These are phyloP conservation scores for Phytophthora hybrid DNA, from an alignment of 352 stramenopile genomes.

Conservation along the genomic window DNA sequence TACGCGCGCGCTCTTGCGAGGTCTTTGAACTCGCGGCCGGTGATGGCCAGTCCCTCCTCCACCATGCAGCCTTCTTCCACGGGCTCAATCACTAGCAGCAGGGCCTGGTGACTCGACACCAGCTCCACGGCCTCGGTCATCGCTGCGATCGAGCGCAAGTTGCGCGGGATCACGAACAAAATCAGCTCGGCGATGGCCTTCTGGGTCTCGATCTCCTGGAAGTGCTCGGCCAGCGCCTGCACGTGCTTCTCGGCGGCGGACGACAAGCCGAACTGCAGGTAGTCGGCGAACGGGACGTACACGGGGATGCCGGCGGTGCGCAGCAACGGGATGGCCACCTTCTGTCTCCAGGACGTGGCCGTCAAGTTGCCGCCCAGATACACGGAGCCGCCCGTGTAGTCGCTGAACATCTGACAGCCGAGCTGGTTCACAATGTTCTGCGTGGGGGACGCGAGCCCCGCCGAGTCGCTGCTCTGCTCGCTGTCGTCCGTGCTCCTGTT, in stretches of 20 bases:
- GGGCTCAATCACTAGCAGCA: constrained; percentile 84
- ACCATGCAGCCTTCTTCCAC: constrained; percentile 68
- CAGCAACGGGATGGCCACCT: constrained; percentile 75
- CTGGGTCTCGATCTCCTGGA: constrained; percentile 66
- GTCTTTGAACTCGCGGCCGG: constrained; percentile 83
- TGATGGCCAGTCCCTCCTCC: constrained; percentile 56
- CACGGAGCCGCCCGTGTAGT: constrained; percentile 61
- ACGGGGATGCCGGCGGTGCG: constrained; percentile 78
- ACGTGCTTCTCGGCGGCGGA: constrained; percentile 42
- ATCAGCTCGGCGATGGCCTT: constrained; percentile 81
- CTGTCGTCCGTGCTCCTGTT: constrained; percentile 44
- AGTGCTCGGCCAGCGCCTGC: constrained; percentile 45
- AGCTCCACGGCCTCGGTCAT: constrained; percentile 88
- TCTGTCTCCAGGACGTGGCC: constrained; percentile 78
- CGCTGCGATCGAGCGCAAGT: constrained; percentile 77
- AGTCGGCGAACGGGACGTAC: constrained; percentile 81
- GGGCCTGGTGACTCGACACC: constrained; percentile 67
- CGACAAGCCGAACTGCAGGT: constrained; percentile 67
- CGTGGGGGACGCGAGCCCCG: constrained; percentile 18
- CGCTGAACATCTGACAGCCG: constrained; percentile 54
- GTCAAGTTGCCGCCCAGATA: constrained; percentile 83
- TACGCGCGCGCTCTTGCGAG: constrained; percentile 80
- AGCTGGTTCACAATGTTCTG: constrained; percentile 54
- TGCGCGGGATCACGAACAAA: constrained; percentile 82
- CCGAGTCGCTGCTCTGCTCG: constrained; percentile 26